Percentiles rank a stretch among this genome's conserved stretches.
Evolutionary conservation across 129 eudicot genomes (phyloP).

Genomic region (Calendula officinalis): DNA sequence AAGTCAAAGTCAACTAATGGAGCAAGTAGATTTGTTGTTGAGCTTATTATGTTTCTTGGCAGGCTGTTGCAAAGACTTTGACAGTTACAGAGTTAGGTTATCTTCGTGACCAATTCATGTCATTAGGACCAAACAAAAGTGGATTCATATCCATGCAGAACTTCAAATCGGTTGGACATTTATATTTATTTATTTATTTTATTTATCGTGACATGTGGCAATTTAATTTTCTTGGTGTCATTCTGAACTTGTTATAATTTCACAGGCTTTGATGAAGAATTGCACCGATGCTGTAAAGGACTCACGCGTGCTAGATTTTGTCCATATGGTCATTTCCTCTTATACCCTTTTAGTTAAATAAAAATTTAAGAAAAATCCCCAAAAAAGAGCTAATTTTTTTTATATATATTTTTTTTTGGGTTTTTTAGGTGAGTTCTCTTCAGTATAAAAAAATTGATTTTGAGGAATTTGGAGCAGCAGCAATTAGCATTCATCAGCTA

Average conservation of each 20-base stretch:
- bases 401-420: not conserved
- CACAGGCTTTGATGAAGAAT: conserved; percentile 53
- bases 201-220: not conserved
- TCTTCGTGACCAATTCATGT: conserved; percentile 65
- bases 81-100: conserved; percentile 62
- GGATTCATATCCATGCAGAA: conserved; percentile 67
- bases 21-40: conserved; percentile 14
- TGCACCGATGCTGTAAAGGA: conserved; percentile 82
- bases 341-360: conserved; percentile 9
- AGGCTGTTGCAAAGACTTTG: conserved; percentile 83
- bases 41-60: conserved; percentile 18
- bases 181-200: not conserved
- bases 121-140: conserved; percentile 66
- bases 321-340: conserved; percentile 53
- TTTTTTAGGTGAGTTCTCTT: conserved; percentile 67
- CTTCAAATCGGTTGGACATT: conserved; percentile 45
- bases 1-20: conserved; percentile 2
- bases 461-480: conserved; percentile 81
- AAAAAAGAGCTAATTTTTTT: conserved; percentile 2
- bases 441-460: conserved; percentile 67
- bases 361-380: not conserved
- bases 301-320: conserved; percentile 74
- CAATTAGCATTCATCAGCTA: conserved; percentile 75
- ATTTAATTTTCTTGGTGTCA: not conserved
- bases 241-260: no score